Evolutionary conservation across 768 basidiomycete species (phyloP), one percentile per base, ranked within the genome.

Genomic region (Agrocybe pediades): DNA sequence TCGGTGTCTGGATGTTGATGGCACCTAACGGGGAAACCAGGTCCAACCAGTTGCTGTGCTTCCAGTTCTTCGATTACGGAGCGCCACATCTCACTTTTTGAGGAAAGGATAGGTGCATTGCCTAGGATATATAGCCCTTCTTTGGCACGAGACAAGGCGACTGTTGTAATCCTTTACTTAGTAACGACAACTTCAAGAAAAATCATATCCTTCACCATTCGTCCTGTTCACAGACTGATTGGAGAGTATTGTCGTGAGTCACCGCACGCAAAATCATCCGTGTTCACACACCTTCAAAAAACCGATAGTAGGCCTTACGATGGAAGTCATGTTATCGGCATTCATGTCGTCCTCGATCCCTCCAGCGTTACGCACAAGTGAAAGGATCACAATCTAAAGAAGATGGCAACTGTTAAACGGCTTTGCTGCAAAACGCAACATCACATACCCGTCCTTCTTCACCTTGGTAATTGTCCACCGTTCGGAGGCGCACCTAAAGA

Each of bases 391-490:
- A 48, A 91, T 79, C 73, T 86, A 54, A 20, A 11, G 3, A 9
- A 4, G 13, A 61, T 20, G 11, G 16, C 45, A n/a, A 13, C 6
- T n/a, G 24, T n/a, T n/a, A n/a, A n/a, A n/a, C n/a, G n/a, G n/a
- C n/a, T n/a, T n/a, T n/a, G n/a, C n/a, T n/a, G n/a, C n/a, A n/a
- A n/a, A n/a, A n/a, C n/a, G n/a, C n/a, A n/a, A n/a, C n/a, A n/a
- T n/a, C 58, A 81, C 83, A 19, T 13, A 53, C 51, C 62, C 76
- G 81, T 1, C 80, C 85, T 70, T 89, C 88, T 54, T 87, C 83
- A 2, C 88, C 90, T 67, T 92, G 90, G 62, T 83, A 92, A 46
- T 86, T 90, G 56, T 92, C 89, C 1, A 92, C 80, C 0, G 89
- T 91, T 5, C 90, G 80, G 5, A 92, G 71, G 7, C 81, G 77